These are phyloP conservation scores for Ceriops tagal DNA, from an alignment of 345 rosid species.

Conservation along the genomic window DNA sequence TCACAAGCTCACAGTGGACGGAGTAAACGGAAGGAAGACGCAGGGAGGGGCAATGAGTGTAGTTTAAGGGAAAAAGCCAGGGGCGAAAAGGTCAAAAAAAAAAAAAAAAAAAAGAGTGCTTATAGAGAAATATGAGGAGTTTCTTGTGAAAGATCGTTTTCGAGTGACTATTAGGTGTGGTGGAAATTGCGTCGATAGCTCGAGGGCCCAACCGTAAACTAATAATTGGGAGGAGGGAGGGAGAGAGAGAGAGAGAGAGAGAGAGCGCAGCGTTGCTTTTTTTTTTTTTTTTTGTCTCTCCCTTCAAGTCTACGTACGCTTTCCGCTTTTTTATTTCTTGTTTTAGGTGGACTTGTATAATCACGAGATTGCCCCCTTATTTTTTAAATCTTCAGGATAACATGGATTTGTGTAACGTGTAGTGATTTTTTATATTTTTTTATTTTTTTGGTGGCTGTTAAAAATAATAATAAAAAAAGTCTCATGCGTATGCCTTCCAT, in stretches of 20 bases:
- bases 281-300: conserved; percentile 19
- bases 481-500: no score
- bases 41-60: conserved; percentile 14
- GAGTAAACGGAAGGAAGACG: not conserved
- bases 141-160: not conserved
- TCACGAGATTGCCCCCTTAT: conserved; percentile 31
- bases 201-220: conserved; percentile 8
- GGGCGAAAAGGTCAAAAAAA: not conserved
- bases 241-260: not conserved
- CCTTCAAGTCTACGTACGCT: conserved; percentile 38
- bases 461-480: no score
- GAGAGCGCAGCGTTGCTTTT: not conserved
- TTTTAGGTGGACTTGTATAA: not conserved
- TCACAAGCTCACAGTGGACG: conserved; percentile 2
- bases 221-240: not conserved
- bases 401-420: no score
- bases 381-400: not conserved
- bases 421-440: no score
- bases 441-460: no score
- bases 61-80: not conserved
- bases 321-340: conserved; percentile 8
- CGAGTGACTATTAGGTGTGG: not conserved
- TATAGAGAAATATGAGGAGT: not conserved
- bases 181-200: not conserved
- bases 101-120: not conserved